Evolutionary conservation across 2,329 filamentous ascomycete genomes (phyloP).

Genomic region (Aspergillus arachidicola): DNA sequence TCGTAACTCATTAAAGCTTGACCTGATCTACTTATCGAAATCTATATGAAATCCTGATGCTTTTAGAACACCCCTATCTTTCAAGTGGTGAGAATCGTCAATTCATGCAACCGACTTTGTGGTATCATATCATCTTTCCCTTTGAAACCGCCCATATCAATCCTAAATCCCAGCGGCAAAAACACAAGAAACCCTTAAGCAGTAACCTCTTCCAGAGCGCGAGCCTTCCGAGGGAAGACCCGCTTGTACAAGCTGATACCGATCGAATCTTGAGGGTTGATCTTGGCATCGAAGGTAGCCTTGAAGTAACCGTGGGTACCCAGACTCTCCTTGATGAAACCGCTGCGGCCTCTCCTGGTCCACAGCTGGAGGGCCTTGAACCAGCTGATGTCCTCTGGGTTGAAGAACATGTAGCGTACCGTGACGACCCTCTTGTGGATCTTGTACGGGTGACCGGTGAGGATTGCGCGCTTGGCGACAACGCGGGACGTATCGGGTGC

Average conservation of each 20-base stretch:
- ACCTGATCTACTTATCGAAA: constrained; percentile 19
- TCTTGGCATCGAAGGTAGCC: constrained; percentile 92
- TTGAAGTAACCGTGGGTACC: constrained; percentile 99
- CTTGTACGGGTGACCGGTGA: constrained; percentile 96
- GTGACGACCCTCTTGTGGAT: constrained; percentile 98
- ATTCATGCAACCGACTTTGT: constrained; percentile 27
- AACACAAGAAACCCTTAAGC: constrained; percentile 17
- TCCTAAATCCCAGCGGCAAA: not conserved
- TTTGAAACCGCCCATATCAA: constrained; percentile 1
- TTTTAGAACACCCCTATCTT: constrained; percentile 23
- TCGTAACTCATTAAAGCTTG: constrained; percentile 33
- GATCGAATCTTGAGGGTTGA: constrained; percentile 93
- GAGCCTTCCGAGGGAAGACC: constrained; percentile 75
- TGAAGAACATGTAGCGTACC: constrained; percentile 99
- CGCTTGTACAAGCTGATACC: constrained; percentile 88
- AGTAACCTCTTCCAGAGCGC: constrained; percentile 44
- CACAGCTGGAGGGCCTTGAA: constrained; percentile 96
- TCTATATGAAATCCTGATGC: constrained; percentile 31
- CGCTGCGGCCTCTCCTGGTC: constrained; percentile 85
- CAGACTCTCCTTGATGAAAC: constrained; percentile 89
- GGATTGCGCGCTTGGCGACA: constrained; percentile 88
- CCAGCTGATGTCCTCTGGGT: constrained; percentile 90
- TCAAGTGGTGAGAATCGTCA: constrained; percentile 22
- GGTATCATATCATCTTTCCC: constrained; percentile 33
- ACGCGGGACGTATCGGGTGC: constrained; percentile 75